phyloP scores from a whole-genome alignment of 1,284 basidiomycete species.

The Microbotryum scabiosae region DNA sequence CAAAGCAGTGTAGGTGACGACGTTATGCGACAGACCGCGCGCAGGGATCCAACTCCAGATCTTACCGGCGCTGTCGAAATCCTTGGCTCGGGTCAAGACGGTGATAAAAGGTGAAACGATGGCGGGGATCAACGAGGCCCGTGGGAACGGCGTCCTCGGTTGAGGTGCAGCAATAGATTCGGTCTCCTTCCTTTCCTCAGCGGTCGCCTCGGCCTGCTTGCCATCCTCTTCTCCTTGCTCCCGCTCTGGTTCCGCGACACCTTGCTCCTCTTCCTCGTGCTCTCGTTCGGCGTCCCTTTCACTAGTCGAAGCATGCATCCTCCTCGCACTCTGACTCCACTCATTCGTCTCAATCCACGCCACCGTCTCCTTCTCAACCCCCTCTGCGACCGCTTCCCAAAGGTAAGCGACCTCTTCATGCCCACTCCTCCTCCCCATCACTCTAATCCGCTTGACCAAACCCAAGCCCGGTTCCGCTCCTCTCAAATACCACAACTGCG shows the following conservation, averaged over 20 bases:
- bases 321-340: slow-evolving; percentile 9
- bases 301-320: not conserved
- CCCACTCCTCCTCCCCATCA: not conserved
- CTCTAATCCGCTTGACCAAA: not conserved
- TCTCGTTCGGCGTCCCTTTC: not conserved
- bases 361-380: slow-evolving; percentile 9
- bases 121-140: slow-evolving; percentile 13
- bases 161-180: not conserved
- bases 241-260: not conserved
- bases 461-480: slow-evolving; percentile 1
- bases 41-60: slow-evolving; percentile 24
- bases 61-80: slow-evolving; percentile 9
- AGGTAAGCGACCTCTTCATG: slow-evolving; percentile 4
- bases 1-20: slow-evolving; percentile 22
- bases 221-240: not conserved
- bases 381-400: slow-evolving; percentile 12
- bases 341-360: slow-evolving; percentile 10
- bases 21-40: slow-evolving; percentile 14
- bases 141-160: not conserved
- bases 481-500: slow-evolving; percentile 11
- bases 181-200: not conserved
- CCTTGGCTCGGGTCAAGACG: slow-evolving; percentile 18
- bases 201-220: not conserved
- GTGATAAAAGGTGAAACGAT: slow-evolving; percentile 20
- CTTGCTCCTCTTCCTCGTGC: not conserved